These are phyloP conservation scores for Elsinoe batatas DNA, from an alignment of 2,329 filamentous ascomycete genomes.

Conservation along the genomic window DNA sequence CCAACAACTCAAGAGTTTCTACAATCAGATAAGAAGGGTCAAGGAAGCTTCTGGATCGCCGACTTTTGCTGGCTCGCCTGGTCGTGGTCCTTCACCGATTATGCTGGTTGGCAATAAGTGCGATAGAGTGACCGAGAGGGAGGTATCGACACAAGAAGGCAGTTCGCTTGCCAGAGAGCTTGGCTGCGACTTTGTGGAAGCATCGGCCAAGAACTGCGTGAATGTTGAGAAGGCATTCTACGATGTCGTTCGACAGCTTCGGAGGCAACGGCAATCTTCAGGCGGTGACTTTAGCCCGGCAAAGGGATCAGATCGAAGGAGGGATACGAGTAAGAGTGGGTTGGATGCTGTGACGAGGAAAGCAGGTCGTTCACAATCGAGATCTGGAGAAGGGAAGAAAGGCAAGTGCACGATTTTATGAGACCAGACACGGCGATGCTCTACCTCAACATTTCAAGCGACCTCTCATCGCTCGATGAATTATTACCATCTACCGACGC, in stretches of 20 bases:
- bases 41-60: conserved; percentile 72
- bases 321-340: conserved; percentile 12
- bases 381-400: conserved; percentile 7
- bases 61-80: conserved; percentile 66
- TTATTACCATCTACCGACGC: no score
- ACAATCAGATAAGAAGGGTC: conserved; percentile 93
- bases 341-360: conserved; percentile 7
- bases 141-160: conserved; percentile 94
- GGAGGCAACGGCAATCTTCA: conserved; percentile 54
- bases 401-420: conserved; percentile 13
- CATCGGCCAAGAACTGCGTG: conserved; percentile 94
- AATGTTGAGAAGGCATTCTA: conserved; percentile 98
- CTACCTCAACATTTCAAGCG: neutral
- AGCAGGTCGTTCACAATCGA: conserved; percentile 7
- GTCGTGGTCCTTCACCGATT: conserved; percentile 62
- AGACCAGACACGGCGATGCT: neutral
- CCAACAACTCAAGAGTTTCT: conserved; percentile 85
- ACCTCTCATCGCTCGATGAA: neutral
- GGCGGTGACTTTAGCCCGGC: conserved; percentile 5
- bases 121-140: conserved; percentile 88
- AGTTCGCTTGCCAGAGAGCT: conserved; percentile 83
- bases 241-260: conserved; percentile 85
- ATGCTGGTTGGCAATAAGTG: conserved; percentile 99
- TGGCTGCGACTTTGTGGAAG: conserved; percentile 93
- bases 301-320: conserved; percentile 6